Base-by-base conservation (phyloP, 805 yeast genomes). In the Cyberlindnera mississippiensis region DNA sequence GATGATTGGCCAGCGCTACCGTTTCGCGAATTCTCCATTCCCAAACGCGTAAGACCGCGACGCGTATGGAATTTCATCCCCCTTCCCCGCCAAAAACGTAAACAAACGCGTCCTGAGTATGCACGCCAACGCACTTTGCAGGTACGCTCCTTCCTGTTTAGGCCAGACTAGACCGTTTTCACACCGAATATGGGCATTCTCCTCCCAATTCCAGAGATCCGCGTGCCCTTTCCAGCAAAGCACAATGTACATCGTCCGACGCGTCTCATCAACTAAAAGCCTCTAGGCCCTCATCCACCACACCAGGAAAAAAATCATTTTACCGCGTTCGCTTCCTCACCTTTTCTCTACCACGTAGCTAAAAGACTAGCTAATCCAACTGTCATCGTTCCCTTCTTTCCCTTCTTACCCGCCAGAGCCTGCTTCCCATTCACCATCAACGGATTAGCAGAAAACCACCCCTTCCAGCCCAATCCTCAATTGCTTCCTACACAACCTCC, bases 21-120 rank as follows among this genome's bases (percentile, higher is more conserved):
- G n/a, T n/a, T n/a, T n/a, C n/a, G n/a, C n/a, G n/a, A n/a, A n/a
- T n/a, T 9, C 14, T 24, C 33, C 33, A 15, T 11, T 13, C 38
- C 11, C 10, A 11, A 8, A 11, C 11, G 27, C 27, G 27, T 11
- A 11, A 8, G 8, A 24, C 8, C 27, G 27, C 8, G 27, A 24
- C 27, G 27, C 27, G 27, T 24, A 8, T 24, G 24, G 28, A n/a
- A n/a, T n/a, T n/a, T n/a, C n/a, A 28, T 36, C 28, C 33, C 39
- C 26, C 31, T 27, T 28, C 39, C 19, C 28, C 33, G 13, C 12
- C 19, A 4, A 16, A 15, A 27, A 14, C 6, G 18, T 33, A 33
- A 33, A 33, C 35, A 33, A 14, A 33, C 35, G 35, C 35, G 35
- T 33, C 28, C 24, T 10, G 15, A 14, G 16, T 8, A 33, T n/a